Base-by-base conservation (phyloP, 495 filamentous ascomycete species). In the Delitschia confertaspora region DNA sequence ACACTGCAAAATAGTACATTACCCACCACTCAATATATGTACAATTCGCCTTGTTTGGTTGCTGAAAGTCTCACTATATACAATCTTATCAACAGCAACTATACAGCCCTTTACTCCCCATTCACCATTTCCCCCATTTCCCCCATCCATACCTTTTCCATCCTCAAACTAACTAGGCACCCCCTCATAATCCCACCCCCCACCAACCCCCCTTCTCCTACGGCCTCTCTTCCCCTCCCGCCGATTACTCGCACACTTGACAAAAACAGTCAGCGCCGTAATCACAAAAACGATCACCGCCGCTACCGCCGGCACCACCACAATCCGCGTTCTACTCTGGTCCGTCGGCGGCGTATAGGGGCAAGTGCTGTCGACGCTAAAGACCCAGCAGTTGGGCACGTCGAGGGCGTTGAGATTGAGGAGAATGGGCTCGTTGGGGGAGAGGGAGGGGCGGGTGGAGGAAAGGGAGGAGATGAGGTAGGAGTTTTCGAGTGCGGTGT, bases 141-240 rank as follows among this genome's bases (percentile, higher is more conserved):
- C 11, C 24, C 26, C 18, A 42, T 19, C 22, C 19, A 40, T 40
- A 20, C 37, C 22, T 8, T 9, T 21, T 25, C 26, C 20, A 23
- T 16, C 19, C 8, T 21, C 14, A 25, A 26, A 34, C 45, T 45
- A 35, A 32, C 23, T 47, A 35, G 78, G 77, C 24, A 82, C 75
- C 14, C 78, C 78, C 51, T 82, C 78, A 61, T 82, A 82, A 30
- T 79, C 74, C 73, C 75, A 78, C 0, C 77, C 75, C 30, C 71
- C 68, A n/a, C n/a, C n/a, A 29, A 69, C 71, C 5, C 64, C 57
- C 49, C 68, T 71, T 57, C 67, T 71, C 38, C 70, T 62, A 56
- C 65, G 69, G 36, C 69, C 60, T 33, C 70, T 65, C 34, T 68
- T 65, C 21, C 65, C 69, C 30, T 64, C 70, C 20, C 72, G 61